Evolutionary conservation across 495 filamentous ascomycete genomes (phyloP), one percentile per base, ranked within the genome.

Genomic region (Xylaria flabelliformis): DNA sequence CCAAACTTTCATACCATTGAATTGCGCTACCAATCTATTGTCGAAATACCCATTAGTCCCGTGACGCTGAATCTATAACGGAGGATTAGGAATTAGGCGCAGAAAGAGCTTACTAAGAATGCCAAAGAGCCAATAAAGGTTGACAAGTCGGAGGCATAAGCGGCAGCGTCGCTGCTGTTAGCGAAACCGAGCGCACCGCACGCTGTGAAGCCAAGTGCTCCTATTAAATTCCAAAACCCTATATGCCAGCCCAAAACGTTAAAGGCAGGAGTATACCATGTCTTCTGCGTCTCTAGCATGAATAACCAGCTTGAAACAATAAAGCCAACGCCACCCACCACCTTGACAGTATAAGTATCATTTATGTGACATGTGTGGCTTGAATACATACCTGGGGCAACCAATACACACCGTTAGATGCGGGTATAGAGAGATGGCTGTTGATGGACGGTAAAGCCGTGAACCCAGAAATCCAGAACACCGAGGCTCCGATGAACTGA

Each of bases 121-220:
- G 90, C 89, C 89, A 89, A 92, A 5, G 85, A 88, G 0, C 90
- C 91, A 85, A 90, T 90, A 73, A 93, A 92, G 0, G 90, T 92
- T 44, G 87, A 84, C 64, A 90, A 76, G 10, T 78, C 81, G 9
- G 86, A 79, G 72, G 91, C 86, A 73, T 91, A 92, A 44, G 15
- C 34, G 24, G 66, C 66, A 42, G 66, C 66, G 58, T 85, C 81
- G 17, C 86, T 82, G 56, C 87, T 84, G 24, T 48, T 64, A 17
- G 24, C 78, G 50, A 86, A 88, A 5, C 91, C 91, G 67, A 92
- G 81, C 15, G 87, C 89, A 34, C 91, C 90, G 76, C 88, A 90
- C 0, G 92, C 79, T 41, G 89, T 92, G 74, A 93, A 94, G 0
- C 91, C 91, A 71, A 93, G 78, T 0, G 90, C 88, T 0, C 91